phyloP scores from a whole-genome alignment of 2,329 filamentous ascomycete species.

The Tolypocladium tundrense region DNA sequence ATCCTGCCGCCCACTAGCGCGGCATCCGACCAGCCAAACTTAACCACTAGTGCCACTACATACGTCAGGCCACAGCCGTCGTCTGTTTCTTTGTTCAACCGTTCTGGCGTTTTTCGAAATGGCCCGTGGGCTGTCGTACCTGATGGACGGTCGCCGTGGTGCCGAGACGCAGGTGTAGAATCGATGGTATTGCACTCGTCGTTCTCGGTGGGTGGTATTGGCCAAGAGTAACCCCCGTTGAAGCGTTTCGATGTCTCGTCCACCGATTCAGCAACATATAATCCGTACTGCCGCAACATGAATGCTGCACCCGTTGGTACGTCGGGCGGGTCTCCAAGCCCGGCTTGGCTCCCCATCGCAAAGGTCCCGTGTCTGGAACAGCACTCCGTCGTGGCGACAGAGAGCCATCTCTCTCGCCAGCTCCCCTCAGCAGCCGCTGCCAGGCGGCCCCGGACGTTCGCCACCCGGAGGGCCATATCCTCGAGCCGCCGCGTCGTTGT shows the following conservation, averaged over 20 bases:
- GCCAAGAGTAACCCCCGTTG: neutral
- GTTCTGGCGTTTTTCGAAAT: neutral
- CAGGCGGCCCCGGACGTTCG: neutral
- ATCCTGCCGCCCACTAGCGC: neutral
- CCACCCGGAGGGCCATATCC: constrained; percentile 7
- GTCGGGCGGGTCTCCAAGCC: neutral
- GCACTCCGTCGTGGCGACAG: neutral
- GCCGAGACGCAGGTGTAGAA: neutral
- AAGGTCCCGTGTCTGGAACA: neutral
- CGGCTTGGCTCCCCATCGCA: neutral
- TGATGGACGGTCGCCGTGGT: neutral
- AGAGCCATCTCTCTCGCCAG: neutral
- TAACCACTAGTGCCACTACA: neutral
- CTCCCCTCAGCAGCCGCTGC: constrained; percentile 13
- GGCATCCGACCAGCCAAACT: neutral
- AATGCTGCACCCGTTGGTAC: neutral
- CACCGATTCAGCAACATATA: neutral
- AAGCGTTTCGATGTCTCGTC: neutral
- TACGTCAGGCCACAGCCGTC: neutral
- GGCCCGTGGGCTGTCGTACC: neutral
- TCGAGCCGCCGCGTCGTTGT: constrained; percentile 9
- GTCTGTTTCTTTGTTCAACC: neutral
- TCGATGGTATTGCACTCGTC: neutral
- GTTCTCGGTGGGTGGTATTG: neutral
- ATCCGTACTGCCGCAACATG: too few relatives aligned